Evolutionary conservation across 2,329 filamentous ascomycete species (phyloP).

Genomic region (Endoconidiophora polonica): DNA sequence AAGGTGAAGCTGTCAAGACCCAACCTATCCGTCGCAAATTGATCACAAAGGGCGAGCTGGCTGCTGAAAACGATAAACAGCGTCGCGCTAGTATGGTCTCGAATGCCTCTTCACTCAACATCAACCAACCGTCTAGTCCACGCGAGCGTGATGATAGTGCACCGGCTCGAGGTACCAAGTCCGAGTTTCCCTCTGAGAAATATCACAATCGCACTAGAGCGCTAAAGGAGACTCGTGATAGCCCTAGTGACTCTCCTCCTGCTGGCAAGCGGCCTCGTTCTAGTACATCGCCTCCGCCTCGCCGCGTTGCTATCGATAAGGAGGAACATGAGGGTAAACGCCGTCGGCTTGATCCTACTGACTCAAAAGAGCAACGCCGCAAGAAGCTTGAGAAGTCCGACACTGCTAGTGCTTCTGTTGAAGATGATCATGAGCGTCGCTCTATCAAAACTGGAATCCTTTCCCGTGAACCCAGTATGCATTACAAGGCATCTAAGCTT

Average conservation of each 20-base stretch:
- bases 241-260: constrained; percentile 32
- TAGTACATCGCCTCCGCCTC: constrained; percentile 40
- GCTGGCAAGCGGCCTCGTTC: constrained; percentile 40
- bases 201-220: constrained; percentile 43
- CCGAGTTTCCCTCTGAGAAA: constrained; percentile 24
- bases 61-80: constrained; percentile 31
- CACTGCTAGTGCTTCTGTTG: constrained; percentile 24
- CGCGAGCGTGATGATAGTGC: constrained; percentile 33
- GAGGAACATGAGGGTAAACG: constrained; percentile 41
- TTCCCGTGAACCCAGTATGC: constrained; percentile 5
- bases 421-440: constrained; percentile 26
- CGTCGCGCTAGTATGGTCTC: constrained; percentile 42
- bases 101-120: constrained; percentile 29
- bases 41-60: constrained; percentile 44
- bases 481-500: constrained; percentile 11
- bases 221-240: constrained; percentile 38
- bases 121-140: constrained; percentile 35
- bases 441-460: constrained; percentile 21
- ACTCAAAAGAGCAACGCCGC: neutral
- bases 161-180: constrained; percentile 28
- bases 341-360: constrained; percentile 35
- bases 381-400: constrained; percentile 16
- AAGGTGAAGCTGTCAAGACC: constrained; percentile 41
- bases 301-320: constrained; percentile 33
- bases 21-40: constrained; percentile 47